phyloP scores from a whole-genome alignment of 2,329 filamentous ascomycete genomes.

The Aureobasidium musti region DNA sequence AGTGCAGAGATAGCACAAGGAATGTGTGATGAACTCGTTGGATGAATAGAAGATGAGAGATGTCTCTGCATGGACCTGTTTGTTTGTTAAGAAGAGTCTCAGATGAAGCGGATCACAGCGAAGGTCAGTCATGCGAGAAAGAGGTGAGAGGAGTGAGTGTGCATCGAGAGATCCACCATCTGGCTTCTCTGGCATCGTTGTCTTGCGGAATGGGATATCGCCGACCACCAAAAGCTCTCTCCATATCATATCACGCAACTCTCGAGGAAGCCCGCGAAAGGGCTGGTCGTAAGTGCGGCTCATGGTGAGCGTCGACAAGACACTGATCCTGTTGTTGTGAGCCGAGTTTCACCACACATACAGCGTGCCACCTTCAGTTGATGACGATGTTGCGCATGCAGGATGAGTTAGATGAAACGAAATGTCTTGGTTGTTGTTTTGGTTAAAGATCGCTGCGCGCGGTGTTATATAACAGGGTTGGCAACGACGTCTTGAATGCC shows the following conservation, averaged over 20 bases:
- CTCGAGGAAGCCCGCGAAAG: conserved; percentile 17
- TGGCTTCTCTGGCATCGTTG: background rate
- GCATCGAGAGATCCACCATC: background rate
- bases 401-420: background rate
- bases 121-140: background rate
- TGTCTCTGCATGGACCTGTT: conserved; percentile 3
- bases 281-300: background rate
- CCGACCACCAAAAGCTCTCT: background rate
- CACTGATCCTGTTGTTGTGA: background rate
- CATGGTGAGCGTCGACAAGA: background rate
- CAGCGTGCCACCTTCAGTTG: conserved; percentile 13
- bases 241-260: conserved; percentile 23
- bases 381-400: conserved; percentile 10
- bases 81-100: conserved; percentile 12
- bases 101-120: background rate
- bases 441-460: background rate
- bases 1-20: background rate
- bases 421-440: background rate
- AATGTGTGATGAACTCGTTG: background rate
- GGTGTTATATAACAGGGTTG: background rate
- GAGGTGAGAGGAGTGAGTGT: background rate
- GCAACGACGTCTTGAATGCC: background rate
- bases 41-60: conserved; percentile 6
- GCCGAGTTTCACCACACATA: background rate
- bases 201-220: background rate